Base-by-base conservation (phyloP, 495 filamentous ascomycete genomes). In the Aspergillus panamensis region DNA sequence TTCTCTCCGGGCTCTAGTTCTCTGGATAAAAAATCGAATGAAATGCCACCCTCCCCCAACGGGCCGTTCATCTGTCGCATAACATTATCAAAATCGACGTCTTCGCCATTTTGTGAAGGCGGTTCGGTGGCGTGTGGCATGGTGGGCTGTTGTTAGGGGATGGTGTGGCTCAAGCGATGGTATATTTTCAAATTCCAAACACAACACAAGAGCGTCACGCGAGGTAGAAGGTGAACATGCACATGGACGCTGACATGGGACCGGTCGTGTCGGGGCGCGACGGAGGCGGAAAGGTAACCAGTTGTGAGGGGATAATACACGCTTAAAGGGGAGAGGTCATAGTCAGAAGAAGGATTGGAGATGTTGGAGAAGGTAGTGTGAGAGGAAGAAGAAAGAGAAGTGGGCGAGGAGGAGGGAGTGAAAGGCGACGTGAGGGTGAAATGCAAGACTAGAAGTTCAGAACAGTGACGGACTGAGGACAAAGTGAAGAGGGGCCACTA, bases 1-100 rank as follows among this genome's bases (percentile, higher is more conserved):
- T 92, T 93, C 59, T 91, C 87, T 3, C 82, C 82, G 16, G 79
- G 75, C 31, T 87, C 84, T 48, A 87, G 69, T 8, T 80, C 80
- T 51, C 77, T 69, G 14, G 59, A 59, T 57, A 79, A 60, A 48
- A 80, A 78, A 47, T 79, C 78, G 13, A 81, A 66, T 20, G 67
- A 54, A 14, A 70, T 68, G 55, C 68, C 73, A 32, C 63, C 63
- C 29, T 74, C 67, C n/a, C 49, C 59, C 21, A 65, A 31, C 49
- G 74, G 73, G 30, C 64, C 75, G 56, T 79, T 79, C 58, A 79
- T 70, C 61, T 77, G 75, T 59, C 73, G 73, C 67, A 82, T 79
- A 35, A 81, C 72, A 69, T 73, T 73, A 33, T 82, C 73, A 47
- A 81, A 80, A 21, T 77, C 71, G 14, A 69, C 64, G 64, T 81